phyloP scores from a whole-genome alignment of 768 basidiomycete genomes.

The Boletales sp. region DNA sequence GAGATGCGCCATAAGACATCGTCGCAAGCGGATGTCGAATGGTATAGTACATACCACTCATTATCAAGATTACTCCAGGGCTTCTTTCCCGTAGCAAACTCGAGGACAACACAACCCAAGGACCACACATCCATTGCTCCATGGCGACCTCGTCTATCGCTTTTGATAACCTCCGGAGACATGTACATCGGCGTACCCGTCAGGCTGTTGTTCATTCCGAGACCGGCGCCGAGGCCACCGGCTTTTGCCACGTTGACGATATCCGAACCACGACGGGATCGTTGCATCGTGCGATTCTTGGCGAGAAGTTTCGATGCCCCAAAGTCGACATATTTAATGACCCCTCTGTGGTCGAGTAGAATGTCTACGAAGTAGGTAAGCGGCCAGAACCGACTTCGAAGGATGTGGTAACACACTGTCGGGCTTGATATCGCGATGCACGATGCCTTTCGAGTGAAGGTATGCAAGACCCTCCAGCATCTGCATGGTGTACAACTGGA shows the following conservation, averaged over 20 bases:
- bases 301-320: conserved; percentile 96
- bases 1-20: conserved; percentile 3
- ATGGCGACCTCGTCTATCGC: conserved; percentile 78
- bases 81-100: conserved; percentile 94
- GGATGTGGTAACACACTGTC: conserved; percentile 68
- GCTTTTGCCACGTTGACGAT: conserved; percentile 30
- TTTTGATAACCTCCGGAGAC: conserved; percentile 98
- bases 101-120: conserved; percentile 94
- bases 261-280: conserved; percentile 58
- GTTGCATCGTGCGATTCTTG: conserved; percentile 78
- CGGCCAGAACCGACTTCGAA: conserved; percentile 1
- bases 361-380: conserved; percentile 62
- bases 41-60: conserved; percentile 70
- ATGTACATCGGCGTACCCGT: conserved; percentile 99
- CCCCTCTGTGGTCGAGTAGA: conserved; percentile 81
- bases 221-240: conserved; percentile 34
- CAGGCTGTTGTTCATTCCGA: conserved; percentile 75
- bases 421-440: conserved; percentile 97
- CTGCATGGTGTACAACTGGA: conserved; percentile 94
- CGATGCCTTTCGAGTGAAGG: conserved; percentile 86
- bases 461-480: conserved; percentile 95
- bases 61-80: conserved; percentile 99
- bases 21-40: background rate
- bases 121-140: conserved; percentile 99
- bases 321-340: conserved; percentile 97